These are phyloP conservation scores for Collybia sordida DNA, from an alignment of 768 basidiomycete genomes.

Conservation along the genomic window DNA sequence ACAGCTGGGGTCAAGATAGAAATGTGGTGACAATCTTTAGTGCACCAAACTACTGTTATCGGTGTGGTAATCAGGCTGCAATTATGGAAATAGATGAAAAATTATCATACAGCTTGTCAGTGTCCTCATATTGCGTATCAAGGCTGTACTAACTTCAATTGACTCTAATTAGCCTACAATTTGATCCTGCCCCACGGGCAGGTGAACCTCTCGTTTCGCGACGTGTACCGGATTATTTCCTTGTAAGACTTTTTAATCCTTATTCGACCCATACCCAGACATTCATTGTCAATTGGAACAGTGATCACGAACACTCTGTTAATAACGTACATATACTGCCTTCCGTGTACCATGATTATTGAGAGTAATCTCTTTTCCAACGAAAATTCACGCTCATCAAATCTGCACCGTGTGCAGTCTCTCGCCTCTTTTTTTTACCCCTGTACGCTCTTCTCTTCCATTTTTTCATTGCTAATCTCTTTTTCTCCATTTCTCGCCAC, in stretches of 20 bases:
- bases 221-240: constrained; percentile 93
- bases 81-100: constrained; percentile 99
- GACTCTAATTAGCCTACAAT: constrained; percentile 78
- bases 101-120: constrained; percentile 89
- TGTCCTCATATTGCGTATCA: constrained; percentile 14
- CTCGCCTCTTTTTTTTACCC: not conserved
- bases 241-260: constrained; percentile 50
- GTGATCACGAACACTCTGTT: constrained; percentile 19
- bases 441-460: not conserved
- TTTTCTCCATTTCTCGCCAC: not conserved
- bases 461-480: not conserved
- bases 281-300: constrained; percentile 3
- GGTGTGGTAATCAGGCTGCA: constrained; percentile 98
- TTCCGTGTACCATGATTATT: constrained; percentile 23
- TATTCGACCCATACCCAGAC: not conserved
- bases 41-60: constrained; percentile 99
- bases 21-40: constrained; percentile 99
- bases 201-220: constrained; percentile 97
- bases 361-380: constrained; percentile 15
- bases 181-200: constrained; percentile 98
- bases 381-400: constrained; percentile 6
- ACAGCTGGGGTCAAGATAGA: constrained; percentile 98
- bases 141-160: not conserved
- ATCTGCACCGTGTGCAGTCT: constrained; percentile 3
- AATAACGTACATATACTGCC: constrained; percentile 24